Evolutionary conservation across 495 filamentous ascomycete genomes (phyloP).

Genomic region (Podospora didyma): DNA sequence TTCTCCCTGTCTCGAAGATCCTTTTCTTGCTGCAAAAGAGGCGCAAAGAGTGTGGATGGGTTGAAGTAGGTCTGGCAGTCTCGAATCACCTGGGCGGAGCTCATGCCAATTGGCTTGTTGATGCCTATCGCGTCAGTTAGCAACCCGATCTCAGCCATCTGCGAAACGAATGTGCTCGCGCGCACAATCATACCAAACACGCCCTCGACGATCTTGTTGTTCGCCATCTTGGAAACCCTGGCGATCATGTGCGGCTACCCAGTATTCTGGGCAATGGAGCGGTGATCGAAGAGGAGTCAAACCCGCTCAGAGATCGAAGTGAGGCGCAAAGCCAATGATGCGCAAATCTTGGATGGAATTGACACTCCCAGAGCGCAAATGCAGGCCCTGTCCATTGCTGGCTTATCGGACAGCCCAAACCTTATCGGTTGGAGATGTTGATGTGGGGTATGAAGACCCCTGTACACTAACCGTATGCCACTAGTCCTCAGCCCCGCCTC

Average conservation of each 20-base stretch:
- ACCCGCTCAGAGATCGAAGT: too few species aligned
- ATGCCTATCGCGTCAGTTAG: constrained; percentile 55
- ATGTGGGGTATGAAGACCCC: neutral
- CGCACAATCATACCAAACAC: constrained; percentile 66
- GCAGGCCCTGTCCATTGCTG: too few species aligned
- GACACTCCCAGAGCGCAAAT: neutral
- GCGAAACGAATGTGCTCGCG: neutral
- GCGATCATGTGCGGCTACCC: neutral
- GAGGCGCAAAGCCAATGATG: too few species aligned
- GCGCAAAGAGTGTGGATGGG: constrained; percentile 69
- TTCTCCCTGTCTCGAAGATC: constrained; percentile 47
- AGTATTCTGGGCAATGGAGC: neutral
- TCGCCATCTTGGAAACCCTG: constrained; percentile 45
- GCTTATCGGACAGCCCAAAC: too few species aligned
- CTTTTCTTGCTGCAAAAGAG: constrained; percentile 63
- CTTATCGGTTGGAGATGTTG: too few species aligned
- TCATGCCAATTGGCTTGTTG: constrained; percentile 82
- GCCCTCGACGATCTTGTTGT: constrained; percentile 64
- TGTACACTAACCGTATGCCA: too few species aligned
- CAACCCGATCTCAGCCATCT: neutral
- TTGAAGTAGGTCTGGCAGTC: constrained; percentile 78
- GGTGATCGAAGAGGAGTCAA: neutral
- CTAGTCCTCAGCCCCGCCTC: neutral
- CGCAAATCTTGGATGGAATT: neutral
- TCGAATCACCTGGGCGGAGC: constrained; percentile 84